These are phyloP conservation scores for Moniliella sp. DNA, from an alignment of 1,284 basidiomycete genomes.

Conservation along the genomic window DNA sequence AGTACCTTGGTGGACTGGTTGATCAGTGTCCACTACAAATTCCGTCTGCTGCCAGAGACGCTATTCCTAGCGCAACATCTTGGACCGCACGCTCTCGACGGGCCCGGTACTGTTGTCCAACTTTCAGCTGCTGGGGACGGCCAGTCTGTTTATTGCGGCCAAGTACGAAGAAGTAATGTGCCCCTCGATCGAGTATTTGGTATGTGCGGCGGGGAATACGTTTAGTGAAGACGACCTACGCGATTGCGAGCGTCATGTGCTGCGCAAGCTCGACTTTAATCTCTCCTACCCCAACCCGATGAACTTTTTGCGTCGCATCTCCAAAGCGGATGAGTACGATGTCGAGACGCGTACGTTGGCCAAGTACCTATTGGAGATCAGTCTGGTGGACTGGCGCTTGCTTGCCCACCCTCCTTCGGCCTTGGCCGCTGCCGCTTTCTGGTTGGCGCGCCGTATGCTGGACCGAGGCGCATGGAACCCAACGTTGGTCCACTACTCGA, in stretches of 20 bases:
- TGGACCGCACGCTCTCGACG: constrained; percentile 81
- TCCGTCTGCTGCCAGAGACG: constrained; percentile 80
- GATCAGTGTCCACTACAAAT: constrained; percentile 80
- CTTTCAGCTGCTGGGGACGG: constrained; percentile 80
- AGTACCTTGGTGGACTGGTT: constrained; percentile 89
- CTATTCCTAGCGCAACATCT: constrained; percentile 82
- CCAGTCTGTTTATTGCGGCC: constrained; percentile 73
- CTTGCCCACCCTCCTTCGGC: constrained; percentile 60
- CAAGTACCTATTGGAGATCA: constrained; percentile 61
- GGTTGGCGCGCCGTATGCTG: constrained; percentile 68
- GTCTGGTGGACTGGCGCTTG: constrained; percentile 63
- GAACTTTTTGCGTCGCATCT: constrained; percentile 57
- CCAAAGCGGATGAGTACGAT: constrained; percentile 39
- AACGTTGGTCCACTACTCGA: constrained; percentile 74
- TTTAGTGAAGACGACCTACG: constrained; percentile 30
- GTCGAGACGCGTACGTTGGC: constrained; percentile 70
- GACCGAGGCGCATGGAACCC: constrained; percentile 58
- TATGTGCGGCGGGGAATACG: constrained; percentile 35
- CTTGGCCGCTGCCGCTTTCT: constrained; percentile 68
- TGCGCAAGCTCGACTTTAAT: constrained; percentile 78
- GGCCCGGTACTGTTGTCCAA: constrained; percentile 75
- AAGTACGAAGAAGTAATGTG: constrained; percentile 92
- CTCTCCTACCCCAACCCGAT: constrained; percentile 78
- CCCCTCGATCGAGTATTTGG: constrained; percentile 66
- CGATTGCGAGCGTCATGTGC: constrained; percentile 64